phyloP scores from a whole-genome alignment of 225 moss, liverwort and hornwort species.

The Anthoceros angustus region DNA sequence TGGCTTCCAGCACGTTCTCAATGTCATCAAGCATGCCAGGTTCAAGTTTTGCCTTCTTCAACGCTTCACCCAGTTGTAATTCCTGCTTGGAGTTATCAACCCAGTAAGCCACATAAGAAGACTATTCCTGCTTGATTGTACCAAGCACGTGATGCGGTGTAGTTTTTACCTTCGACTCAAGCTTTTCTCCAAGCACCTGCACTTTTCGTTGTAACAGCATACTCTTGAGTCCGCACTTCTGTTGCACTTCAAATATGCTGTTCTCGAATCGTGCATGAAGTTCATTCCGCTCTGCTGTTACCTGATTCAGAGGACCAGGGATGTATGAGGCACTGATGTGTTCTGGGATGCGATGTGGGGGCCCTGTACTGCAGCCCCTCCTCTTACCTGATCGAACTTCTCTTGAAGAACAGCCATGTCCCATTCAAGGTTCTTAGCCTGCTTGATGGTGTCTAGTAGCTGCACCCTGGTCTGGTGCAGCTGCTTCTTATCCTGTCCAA shows the following conservation, averaged over 20 bases:
- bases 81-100: slow-evolving; percentile 22
- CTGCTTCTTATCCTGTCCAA: slow-evolving; percentile 42
- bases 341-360: neutral
- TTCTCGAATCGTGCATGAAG: slow-evolving; percentile 71
- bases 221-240: slow-evolving; percentile 66
- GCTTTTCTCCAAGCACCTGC: slow-evolving; percentile 40
- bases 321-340: neutral
- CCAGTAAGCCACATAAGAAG: neutral
- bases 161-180: slow-evolving; percentile 52
- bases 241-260: slow-evolving; percentile 65
- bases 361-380: neutral
- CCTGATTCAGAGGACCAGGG: slow-evolving; percentile 11
- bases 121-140: neutral
- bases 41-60: slow-evolving; percentile 23
- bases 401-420: slow-evolving; percentile 54
- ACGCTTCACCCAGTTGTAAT: slow-evolving; percentile 51
- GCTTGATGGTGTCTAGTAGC: slow-evolving; percentile 37
- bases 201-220: slow-evolving; percentile 71
- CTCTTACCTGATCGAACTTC: slow-evolving; percentile 31
- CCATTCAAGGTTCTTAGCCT: slow-evolving; percentile 56
- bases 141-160: neutral
- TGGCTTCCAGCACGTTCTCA: slow-evolving; percentile 35
- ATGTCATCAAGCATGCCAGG: slow-evolving; percentile 14
- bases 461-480: slow-evolving; percentile 26
- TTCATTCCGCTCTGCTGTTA: slow-evolving; percentile 55